Percentiles rank a stretch among this genome's conserved stretches.
These are phyloP conservation scores for Epichloe brachyelytri DNA, from an alignment of 2,329 filamentous ascomycete genomes.

Conservation along the genomic window DNA sequence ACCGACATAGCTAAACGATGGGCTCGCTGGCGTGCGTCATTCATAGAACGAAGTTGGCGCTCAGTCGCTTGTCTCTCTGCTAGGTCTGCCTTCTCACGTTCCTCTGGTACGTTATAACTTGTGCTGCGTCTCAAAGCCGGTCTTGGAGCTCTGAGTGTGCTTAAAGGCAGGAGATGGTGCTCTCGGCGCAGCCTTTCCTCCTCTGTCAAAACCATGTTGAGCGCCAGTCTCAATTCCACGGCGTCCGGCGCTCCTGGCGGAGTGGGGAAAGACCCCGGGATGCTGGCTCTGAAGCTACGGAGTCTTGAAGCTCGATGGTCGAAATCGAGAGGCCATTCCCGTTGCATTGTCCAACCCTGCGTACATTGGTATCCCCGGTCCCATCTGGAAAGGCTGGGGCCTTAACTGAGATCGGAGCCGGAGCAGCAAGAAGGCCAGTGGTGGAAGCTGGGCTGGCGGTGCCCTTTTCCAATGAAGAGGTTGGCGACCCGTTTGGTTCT, in stretches of 20 bases:
- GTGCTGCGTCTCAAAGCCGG: conserved; percentile 30
- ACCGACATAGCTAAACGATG: conserved; percentile 26
- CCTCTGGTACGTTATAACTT: conserved; percentile 28
- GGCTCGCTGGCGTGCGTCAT: conserved; percentile 26
- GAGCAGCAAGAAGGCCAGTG: background rate
- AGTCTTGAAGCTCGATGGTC: background rate
- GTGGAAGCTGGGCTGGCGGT: conserved; percentile 9
- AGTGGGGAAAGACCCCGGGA: conserved; percentile 12
- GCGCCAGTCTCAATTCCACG: conserved; percentile 23
- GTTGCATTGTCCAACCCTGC: background rate
- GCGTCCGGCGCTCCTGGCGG: conserved; percentile 25
- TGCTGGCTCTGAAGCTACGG: background rate
- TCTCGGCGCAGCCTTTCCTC: conserved; percentile 13
- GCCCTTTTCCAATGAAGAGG: conserved; percentile 4
- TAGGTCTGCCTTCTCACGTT: conserved; percentile 26
- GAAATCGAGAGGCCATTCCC: background rate
- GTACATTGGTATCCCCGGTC: background rate
- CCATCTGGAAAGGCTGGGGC: background rate
- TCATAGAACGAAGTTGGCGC: conserved; percentile 26
- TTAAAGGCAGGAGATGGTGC: conserved; percentile 3
- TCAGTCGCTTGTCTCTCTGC: conserved; percentile 25
- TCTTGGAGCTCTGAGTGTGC: conserved; percentile 15
- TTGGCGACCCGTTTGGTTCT: conserved; percentile 1
- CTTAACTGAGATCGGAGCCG: background rate
- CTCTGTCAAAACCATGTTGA: conserved; percentile 25